These are phyloP conservation scores for Trametes coccinea DNA, from an alignment of 768 basidiomycete genomes.

Conservation along the genomic window DNA sequence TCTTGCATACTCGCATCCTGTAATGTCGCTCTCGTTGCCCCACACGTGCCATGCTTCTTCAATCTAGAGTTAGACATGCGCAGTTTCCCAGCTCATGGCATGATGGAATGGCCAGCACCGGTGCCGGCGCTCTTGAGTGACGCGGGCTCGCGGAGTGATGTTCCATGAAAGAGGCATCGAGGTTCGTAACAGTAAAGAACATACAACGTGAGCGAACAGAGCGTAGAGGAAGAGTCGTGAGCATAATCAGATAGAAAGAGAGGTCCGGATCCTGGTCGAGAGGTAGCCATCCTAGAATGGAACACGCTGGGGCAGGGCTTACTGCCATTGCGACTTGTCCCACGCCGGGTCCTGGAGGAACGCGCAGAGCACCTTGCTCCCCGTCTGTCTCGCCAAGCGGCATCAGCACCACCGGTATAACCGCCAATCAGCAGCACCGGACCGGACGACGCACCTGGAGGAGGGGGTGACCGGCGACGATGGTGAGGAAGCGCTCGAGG, in stretches of 20 bases:
- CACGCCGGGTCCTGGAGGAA: conserved; percentile 94
- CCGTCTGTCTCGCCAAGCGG: conserved; percentile 56
- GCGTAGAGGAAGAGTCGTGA: conserved; percentile 27
- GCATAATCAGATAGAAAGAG: conserved; percentile 37
- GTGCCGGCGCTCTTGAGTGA: no score
- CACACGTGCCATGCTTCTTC: conserved; percentile 5
- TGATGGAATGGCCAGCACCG: neutral
- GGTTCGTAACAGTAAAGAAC: conserved; percentile 8
- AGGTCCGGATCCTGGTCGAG: neutral
- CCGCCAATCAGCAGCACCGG: neutral
- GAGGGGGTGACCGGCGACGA: conserved; percentile 96
- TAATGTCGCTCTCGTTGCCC: neutral
- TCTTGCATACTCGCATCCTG: neutral
- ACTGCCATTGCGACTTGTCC: conserved; percentile 82
- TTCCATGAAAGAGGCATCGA: neutral
- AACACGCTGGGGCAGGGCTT: conserved; percentile 23
- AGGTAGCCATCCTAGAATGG: neutral
- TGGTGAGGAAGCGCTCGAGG: conserved; percentile 89
- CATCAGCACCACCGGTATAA: neutral
- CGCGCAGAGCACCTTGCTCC: conserved; percentile 94
- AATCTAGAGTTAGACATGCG: conserved; percentile 11
- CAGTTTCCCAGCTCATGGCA: neutral
- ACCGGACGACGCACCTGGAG: conserved; percentile 67
- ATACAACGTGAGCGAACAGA: conserved; percentile 13
- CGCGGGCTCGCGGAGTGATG: no score